Conservation (phyloP, 1,139 yeast genomes). For the Saccharomyces pastorianus region DNA sequence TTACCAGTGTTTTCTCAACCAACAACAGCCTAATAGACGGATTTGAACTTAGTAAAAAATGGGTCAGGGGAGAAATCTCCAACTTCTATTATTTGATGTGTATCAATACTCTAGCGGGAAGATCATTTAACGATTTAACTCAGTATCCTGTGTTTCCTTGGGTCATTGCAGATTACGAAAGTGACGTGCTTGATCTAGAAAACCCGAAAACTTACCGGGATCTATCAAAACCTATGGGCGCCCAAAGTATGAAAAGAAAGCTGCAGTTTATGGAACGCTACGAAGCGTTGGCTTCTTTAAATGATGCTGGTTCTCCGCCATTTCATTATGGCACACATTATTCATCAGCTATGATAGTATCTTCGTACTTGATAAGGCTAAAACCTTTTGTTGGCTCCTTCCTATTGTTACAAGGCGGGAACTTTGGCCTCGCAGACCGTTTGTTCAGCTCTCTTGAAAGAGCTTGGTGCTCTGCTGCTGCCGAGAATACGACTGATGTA, state of each 20-base stretch:
- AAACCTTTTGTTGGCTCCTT: conserved; percentile 77
- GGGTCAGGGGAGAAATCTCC: conserved; percentile 71
- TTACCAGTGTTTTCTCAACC: conserved; percentile 37
- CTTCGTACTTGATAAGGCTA: conserved; percentile 65
- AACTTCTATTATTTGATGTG: conserved; percentile 74
- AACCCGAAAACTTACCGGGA: conserved; percentile 61
- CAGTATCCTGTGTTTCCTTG: conserved; percentile 90
- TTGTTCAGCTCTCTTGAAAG: conserved; percentile 61
- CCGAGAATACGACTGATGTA: conserved; percentile 77
- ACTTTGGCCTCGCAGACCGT: conserved; percentile 80
- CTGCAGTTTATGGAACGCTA: conserved; percentile 58
- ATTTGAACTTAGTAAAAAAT: conserved; percentile 53
- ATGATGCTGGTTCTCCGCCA: conserved; percentile 50
- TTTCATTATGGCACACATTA: conserved; percentile 90
- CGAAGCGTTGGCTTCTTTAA: conserved; percentile 53
- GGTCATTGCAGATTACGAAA: conserved; percentile 74
- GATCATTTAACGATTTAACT: conserved; percentile 78
- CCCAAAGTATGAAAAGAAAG: conserved; percentile 56
- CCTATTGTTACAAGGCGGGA: conserved; percentile 72
- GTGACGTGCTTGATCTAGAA: conserved; percentile 52
- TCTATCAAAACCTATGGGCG: conserved; percentile 83
- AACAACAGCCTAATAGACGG: conserved; percentile 30
- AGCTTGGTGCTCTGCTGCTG: conserved; percentile 73
- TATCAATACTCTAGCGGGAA: conserved; percentile 73
- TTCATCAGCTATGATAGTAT: conserved; percentile 86